Evolutionary conservation across 2,329 filamentous ascomycete genomes (phyloP).

Genomic region (Ascochyta pisi): DNA sequence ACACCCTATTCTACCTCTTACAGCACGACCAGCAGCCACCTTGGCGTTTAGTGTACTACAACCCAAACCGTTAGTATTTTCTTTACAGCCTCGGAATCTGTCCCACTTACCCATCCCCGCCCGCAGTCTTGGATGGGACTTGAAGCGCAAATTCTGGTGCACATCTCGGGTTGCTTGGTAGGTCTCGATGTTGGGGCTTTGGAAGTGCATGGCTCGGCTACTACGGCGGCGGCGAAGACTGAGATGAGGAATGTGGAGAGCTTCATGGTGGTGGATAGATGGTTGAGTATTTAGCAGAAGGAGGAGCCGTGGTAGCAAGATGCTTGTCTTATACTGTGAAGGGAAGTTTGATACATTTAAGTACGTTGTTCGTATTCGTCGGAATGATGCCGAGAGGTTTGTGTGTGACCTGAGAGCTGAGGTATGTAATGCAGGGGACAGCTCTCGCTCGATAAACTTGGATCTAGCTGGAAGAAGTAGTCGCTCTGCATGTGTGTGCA

Average conservation of each 20-base stretch:
- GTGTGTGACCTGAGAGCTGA: constrained; percentile 11
- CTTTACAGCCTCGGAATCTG: not conserved
- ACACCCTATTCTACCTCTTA: not conserved
- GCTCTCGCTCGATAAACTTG: not conserved
- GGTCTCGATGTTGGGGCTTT: not conserved
- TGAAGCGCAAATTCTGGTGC: not conserved
- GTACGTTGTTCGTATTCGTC: not conserved
- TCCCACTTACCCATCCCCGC: not conserved
- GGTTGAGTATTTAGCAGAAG: not conserved
- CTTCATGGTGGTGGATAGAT: not conserved
- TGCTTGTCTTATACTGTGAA: not conserved
- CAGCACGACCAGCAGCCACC: constrained; percentile 13
- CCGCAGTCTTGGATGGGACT: not conserved
- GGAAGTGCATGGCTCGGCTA: constrained; percentile 1
- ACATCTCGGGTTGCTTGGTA: not conserved
- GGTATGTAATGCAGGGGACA: constrained; percentile 3
- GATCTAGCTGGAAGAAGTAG: not conserved
- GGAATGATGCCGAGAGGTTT: constrained; percentile 1
- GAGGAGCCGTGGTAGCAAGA: not conserved
- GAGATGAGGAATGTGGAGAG: not conserved
- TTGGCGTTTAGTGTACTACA: constrained; percentile 1
- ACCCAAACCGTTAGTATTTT: not conserved
- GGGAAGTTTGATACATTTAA: not conserved
- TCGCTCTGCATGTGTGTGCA: not conserved
- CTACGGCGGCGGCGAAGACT: not conserved